Evolutionary conservation across 805 yeast genomes (phyloP).

Genomic region (Kuraishia capsulata): DNA sequence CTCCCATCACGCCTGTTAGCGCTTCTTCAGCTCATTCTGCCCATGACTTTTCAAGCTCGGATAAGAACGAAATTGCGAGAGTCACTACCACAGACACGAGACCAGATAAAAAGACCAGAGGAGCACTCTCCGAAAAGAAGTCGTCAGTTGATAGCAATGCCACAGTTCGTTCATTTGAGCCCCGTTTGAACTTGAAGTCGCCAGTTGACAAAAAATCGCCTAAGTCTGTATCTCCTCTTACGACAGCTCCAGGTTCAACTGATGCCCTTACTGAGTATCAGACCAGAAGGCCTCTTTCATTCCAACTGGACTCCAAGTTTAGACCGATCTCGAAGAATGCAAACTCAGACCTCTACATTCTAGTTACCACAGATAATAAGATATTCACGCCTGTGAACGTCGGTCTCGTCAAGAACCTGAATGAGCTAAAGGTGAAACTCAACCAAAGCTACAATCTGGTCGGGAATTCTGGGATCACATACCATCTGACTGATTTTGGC

Average conservation of each 20-base stretch:
- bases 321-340: conserved; percentile 25
- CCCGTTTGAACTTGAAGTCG: not conserved
- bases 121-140: conserved; percentile 17
- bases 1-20: conserved; percentile 2
- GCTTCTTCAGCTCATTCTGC: not conserved
- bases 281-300: conserved; percentile 2
- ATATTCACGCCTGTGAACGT: conserved; percentile 43
- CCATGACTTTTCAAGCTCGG: not conserved
- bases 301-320: conserved; percentile 24
- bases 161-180: conserved; percentile 15
- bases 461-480: conserved; percentile 25
- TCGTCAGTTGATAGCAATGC: conserved; percentile 24
- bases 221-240: not conserved
- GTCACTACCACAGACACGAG: not conserved
- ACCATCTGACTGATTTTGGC: conserved; percentile 65
- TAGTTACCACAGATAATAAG: conserved; percentile 58
- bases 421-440: conserved; percentile 30
- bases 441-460: conserved; percentile 25
- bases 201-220: not conserved
- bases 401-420: conserved; percentile 17
- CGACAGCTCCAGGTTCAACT: not conserved
- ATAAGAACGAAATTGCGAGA: too few species aligned
- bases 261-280: conserved; percentile 1
- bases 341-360: conserved; percentile 28
- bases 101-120: too few species aligned